Base-by-base conservation (phyloP, 2,329 filamentous ascomycete genomes). In the Botrytis tulipae region DNA sequence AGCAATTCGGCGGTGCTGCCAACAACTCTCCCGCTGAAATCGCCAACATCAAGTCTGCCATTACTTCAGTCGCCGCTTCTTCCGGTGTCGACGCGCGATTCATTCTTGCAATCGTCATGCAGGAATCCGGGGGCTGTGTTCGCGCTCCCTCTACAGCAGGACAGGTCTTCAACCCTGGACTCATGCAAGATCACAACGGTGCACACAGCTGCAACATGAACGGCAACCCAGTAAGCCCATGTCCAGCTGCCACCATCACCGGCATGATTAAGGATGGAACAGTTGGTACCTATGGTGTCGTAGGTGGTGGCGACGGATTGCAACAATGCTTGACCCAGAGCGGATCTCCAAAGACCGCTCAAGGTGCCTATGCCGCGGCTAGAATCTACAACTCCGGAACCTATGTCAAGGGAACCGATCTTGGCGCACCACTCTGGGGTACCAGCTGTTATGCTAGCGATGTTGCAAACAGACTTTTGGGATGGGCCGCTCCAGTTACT, bases 321-420 rank as follows among this genome's bases (percentile, higher is more conserved):
- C 46, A 68, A 54, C 65, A 68, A 29, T 72, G 63, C 16, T 59
- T 72, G 62, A 25, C 40, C 16, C 62, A 72, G 51, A 68, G 51
- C 16, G 78, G 79, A 25, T 76, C 73, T 44, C 74, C 71, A 4
- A 79, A 79, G 16, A 54, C 65, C 9, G 80, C 76, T 61, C 76
- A 76, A 32, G 75, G 68, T 16, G 79, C 76, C 73, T 82, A 82
- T 75, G 79, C 79, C 60, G 83, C 81, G 25, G 82, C 83, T 16
- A 78, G 83, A 46, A 78, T 81, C 65, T 84, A 84, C 78, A 84
- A 84, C 76, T 83, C 83, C 0, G 83, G 83, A 40, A 79, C 78
- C 0, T 76, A 84, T 44, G 78, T 77, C 42, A 7, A 74, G 0
- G 77, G 78, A 5, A 78, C 78, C 0, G 82, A 84, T 74, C 78